Conservation (phyloP, 2,329 filamentous ascomycete genomes). For the Penicillium freii region DNA sequence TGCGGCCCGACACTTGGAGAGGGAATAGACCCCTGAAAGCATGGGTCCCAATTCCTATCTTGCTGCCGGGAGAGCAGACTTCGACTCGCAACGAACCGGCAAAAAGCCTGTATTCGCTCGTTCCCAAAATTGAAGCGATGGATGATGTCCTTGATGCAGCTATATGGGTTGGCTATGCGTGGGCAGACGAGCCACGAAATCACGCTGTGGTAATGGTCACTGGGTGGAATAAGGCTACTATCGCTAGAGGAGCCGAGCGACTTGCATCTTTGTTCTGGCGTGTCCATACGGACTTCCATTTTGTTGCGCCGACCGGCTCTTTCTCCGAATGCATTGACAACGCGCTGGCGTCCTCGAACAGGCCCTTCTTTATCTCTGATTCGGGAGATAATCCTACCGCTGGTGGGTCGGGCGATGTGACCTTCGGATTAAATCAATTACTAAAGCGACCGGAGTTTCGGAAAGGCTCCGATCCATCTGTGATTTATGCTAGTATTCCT, state of each 20-base stretch:
- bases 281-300: slow-evolving; percentile 48
- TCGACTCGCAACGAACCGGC: slow-evolving; percentile 55
- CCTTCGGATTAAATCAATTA: slow-evolving; percentile 51
- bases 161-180: slow-evolving; percentile 57
- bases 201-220: slow-evolving; percentile 52
- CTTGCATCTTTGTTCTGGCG: slow-evolving; percentile 52
- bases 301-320: slow-evolving; percentile 53
- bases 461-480: slow-evolving; percentile 35
- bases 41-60: slow-evolving; percentile 53
- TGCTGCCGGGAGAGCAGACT: slow-evolving; percentile 56
- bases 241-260: slow-evolving; percentile 44
- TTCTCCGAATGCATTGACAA: slow-evolving; percentile 49
- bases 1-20: not conserved
- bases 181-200: slow-evolving; percentile 56
- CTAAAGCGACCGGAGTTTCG: slow-evolving; percentile 49
- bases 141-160: slow-evolving; percentile 52
- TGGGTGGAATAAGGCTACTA: slow-evolving; percentile 48
- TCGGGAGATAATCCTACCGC: slow-evolving; percentile 58
- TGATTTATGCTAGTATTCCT: slow-evolving; percentile 56
- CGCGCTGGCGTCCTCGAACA: slow-evolving; percentile 41
- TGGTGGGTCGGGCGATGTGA: slow-evolving; percentile 55
- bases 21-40: slow-evolving; percentile 49
- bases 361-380: slow-evolving; percentile 56
- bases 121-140: slow-evolving; percentile 45
- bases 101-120: slow-evolving; percentile 50